Base-by-base conservation (phyloP, 2,329 filamentous ascomycete species). In the Fusarium nygamai region DNA sequence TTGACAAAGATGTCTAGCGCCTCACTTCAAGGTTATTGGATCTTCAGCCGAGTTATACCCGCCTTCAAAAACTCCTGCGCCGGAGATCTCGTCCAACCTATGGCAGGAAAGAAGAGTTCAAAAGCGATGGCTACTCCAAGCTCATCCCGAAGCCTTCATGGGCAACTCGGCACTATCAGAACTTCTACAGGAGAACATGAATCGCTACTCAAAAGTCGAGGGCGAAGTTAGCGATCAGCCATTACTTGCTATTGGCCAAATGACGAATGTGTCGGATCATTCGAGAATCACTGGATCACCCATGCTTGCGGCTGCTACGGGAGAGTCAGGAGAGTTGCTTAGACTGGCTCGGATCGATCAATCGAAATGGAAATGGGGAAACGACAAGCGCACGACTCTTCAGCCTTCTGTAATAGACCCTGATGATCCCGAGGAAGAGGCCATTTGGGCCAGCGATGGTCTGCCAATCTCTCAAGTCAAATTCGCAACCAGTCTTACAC, bases 311-410 rank as follows among this genome's bases (percentile, higher is more conserved):
- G 86, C 83, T 76, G 86, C 83, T 10, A 83, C 86, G 6, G 92
- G 92, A n/a, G 85, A 86, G 56, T 86, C 85, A 20, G 89, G 90
- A 3, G 88, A 91, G 72, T 81, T 88, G 3, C 81, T 94, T 16
- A 88, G 88, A 6, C 78, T 94, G 6, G 80, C 87, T 9, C 83
- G 84, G 12, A 79, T 92, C 8, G 83, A 85, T 8, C 80, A 85
- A 29, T 86, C 89, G 54, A 83, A 83, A 54, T 88, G 88, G 82
- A 84, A 85, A n/a, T 93, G 91, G 90, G 81, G 80, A 2, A 78
- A 82, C 7, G 81, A 87, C 41, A 82, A 83, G 41, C 84, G 84
- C 44, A 80, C 85, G 3, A 85, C 83, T 58, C 79, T 93, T 31
- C 82, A 84, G 22, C 82, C 90, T 2, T 84, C 84, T 11, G 82